phyloP scores from a whole-genome alignment of 352 stramenopile genomes.

The Globisporangium spinosum region DNA sequence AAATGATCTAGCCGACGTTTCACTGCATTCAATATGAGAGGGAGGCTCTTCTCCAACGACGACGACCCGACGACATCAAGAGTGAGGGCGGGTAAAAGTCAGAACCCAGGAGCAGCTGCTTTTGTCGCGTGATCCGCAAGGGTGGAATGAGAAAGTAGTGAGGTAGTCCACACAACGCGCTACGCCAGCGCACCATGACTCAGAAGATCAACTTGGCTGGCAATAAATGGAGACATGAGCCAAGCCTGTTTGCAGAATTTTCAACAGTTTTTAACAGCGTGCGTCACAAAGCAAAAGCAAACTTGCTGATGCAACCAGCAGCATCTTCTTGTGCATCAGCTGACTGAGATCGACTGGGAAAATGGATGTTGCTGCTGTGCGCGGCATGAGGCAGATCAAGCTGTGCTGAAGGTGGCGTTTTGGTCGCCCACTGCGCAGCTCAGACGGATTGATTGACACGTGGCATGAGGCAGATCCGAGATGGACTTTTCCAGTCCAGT shows the following conservation, averaged over 20 bases:
- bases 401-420: background rate
- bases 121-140: background rate
- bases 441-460: background rate
- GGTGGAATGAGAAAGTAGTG: background rate
- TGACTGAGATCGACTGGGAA: background rate
- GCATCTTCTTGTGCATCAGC: background rate
- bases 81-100: background rate
- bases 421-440: background rate
- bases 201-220: too few species aligned
- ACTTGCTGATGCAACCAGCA: background rate
- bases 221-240: background rate
- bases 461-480: background rate
- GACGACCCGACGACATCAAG: too few species aligned
- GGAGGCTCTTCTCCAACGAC: too few species aligned
- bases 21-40: too few species aligned
- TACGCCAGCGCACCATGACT: background rate
- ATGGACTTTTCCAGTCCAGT: background rate
- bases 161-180: background rate
- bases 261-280: background rate
- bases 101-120: background rate
- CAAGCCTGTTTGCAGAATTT: background rate
- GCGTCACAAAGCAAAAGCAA: background rate
- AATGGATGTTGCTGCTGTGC: background rate
- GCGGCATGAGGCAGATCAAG: background rate
- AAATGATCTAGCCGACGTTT: too few species aligned